Percentiles rank a stretch among this genome's conserved stretches.
Evolutionary conservation across 2,329 filamentous ascomycete species (phyloP).

Genomic region (Penicillium vulpinum): DNA sequence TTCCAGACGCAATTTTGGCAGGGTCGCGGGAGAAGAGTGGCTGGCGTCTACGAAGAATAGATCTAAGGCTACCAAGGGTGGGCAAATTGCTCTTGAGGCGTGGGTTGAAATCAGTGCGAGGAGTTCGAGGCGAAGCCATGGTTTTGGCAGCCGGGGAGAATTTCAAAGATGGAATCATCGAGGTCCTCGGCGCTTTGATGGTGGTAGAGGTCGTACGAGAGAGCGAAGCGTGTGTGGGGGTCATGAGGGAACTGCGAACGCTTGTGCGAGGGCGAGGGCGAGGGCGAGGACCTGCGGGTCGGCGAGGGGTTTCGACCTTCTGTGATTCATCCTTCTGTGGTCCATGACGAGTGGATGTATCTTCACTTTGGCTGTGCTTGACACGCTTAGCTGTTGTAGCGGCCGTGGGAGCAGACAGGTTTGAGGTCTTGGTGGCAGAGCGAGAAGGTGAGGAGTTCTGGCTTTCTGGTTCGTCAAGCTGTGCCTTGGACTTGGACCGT

Average conservation of each 20-base stretch:
- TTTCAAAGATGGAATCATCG: constrained; percentile 55
- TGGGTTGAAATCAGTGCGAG: constrained; percentile 50
- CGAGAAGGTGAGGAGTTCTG: constrained; percentile 43
- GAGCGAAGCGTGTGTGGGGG: constrained; percentile 75
- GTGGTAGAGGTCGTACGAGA: constrained; percentile 56
- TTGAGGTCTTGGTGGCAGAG: constrained; percentile 29
- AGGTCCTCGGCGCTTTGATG: constrained; percentile 55
- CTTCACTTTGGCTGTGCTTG: constrained; percentile 67
- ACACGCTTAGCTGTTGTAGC: constrained; percentile 63
- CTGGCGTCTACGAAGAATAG: constrained; percentile 62
- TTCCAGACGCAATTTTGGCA: constrained; percentile 60
- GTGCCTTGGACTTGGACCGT: constrained; percentile 61
- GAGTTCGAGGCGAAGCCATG: constrained; percentile 45
- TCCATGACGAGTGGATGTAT: constrained; percentile 63
- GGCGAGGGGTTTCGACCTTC: constrained; percentile 21
- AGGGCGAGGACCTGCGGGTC: constrained; percentile 35
- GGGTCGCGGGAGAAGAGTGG: constrained; percentile 61
- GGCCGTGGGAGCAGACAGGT: constrained; percentile 39
- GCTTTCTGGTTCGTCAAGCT: constrained; percentile 61
- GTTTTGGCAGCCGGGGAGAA: constrained; percentile 56
- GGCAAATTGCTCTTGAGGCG: constrained; percentile 48
- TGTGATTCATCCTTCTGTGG: constrained; percentile 6
- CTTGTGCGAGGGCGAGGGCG: constrained; percentile 47
- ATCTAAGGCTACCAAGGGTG: constrained; percentile 57
- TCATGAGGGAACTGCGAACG: constrained; percentile 62